Evolutionary conservation across 2,329 filamentous ascomycete species (phyloP).

Genomic region (Ceratocystis destructans): DNA sequence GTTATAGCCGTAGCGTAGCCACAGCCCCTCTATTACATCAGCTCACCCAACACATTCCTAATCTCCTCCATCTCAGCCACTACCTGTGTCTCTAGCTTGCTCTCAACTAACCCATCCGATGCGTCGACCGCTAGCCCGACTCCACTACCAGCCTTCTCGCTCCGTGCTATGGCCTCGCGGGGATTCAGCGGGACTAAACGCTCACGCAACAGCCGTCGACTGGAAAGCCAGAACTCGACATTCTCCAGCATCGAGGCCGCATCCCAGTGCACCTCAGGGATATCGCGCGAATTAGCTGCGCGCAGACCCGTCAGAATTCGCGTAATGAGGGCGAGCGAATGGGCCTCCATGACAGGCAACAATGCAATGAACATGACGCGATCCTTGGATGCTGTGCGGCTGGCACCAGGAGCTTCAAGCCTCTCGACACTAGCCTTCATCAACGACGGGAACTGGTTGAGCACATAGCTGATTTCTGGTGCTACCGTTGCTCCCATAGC

Average conservation of each 20-base stretch:
- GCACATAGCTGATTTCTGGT: constrained; percentile 69
- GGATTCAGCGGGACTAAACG: constrained; percentile 59
- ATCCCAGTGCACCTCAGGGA: constrained; percentile 66
- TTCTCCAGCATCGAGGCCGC: constrained; percentile 59
- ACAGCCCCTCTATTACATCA: constrained; percentile 28
- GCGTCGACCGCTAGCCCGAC: constrained; percentile 21
- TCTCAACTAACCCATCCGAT: constrained; percentile 33
- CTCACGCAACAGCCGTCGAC: constrained; percentile 54
- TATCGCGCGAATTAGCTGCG: constrained; percentile 49
- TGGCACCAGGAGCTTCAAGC: constrained; percentile 49
- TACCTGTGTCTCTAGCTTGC: constrained; percentile 61
- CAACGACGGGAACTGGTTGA: constrained; percentile 78
- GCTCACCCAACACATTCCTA: constrained; percentile 40
- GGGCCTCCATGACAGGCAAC: constrained; percentile 59
- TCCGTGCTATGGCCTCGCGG: constrained; percentile 53
- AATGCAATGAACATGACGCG: constrained; percentile 57
- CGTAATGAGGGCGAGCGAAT: constrained; percentile 63
- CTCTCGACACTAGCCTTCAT: constrained; percentile 57
- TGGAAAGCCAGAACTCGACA: constrained; percentile 66
- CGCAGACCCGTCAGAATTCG: constrained; percentile 56
- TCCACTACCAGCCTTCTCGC: constrained; percentile 26
- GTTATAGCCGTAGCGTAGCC: no score
- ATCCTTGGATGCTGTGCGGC: constrained; percentile 34
- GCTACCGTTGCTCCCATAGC: constrained; percentile 70
- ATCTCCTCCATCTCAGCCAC: constrained; percentile 53